phyloP scores from a whole-genome alignment of 2,329 filamentous ascomycete genomes.

The Coniochaeta sp. region DNA sequence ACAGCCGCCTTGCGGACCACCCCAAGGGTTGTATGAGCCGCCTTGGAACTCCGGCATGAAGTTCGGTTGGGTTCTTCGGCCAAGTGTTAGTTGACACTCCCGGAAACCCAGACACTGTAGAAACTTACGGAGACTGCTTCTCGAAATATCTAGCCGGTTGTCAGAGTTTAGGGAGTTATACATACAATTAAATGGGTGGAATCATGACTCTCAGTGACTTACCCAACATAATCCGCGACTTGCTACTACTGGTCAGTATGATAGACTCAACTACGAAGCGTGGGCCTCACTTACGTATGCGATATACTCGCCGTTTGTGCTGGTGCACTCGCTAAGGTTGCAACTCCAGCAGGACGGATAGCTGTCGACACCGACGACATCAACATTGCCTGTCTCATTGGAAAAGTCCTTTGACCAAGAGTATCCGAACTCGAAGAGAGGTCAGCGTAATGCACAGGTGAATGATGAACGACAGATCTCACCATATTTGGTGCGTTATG shows the following conservation, averaged over 20 bases:
- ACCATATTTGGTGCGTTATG: constrained; percentile 54
- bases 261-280: too few species aligned
- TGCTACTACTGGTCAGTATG: neutral
- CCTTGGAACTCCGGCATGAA: constrained; percentile 55
- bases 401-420: constrained; percentile 56
- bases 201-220: neutral
- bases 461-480: constrained; percentile 1
- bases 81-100: too few species aligned
- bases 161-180: neutral
- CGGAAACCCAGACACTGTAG: neutral
- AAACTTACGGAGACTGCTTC: constrained; percentile 17
- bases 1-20: constrained; percentile 48
- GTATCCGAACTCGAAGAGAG: constrained; percentile 25
- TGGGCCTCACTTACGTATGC: constrained; percentile 28
- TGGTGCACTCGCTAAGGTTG: constrained; percentile 51
- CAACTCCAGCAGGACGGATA: constrained; percentile 56
- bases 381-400: constrained; percentile 46
- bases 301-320: constrained; percentile 50
- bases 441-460: neutral
- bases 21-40: constrained; percentile 55
- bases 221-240: constrained; percentile 9
- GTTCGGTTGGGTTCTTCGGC: constrained; percentile 32
- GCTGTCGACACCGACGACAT: constrained; percentile 43
- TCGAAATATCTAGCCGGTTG: constrained; percentile 14
- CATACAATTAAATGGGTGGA: neutral